phyloP scores from a whole-genome alignment of 306 rosid genomes.

The Quercus variabilis region DNA sequence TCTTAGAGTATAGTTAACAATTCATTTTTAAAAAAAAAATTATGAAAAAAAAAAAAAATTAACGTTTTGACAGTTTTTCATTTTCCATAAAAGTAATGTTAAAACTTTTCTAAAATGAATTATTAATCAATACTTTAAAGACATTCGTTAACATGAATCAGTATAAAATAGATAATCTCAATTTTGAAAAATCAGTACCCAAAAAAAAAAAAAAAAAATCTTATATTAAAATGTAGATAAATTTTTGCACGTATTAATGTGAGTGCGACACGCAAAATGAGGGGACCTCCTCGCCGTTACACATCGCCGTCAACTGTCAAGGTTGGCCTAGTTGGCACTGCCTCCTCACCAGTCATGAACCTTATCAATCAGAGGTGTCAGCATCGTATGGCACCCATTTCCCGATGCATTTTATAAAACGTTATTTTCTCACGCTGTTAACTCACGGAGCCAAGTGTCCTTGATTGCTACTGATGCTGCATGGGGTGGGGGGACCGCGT shows the following conservation, averaged over 20 bases:
- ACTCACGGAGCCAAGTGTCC: neutral
- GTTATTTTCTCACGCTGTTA: neutral
- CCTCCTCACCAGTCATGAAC: neutral
- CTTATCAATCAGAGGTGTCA: neutral
- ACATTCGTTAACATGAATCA: too few species aligned
- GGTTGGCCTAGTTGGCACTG: neutral
- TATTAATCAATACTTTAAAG: too few species aligned
- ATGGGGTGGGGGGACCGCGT: conserved; percentile 12
- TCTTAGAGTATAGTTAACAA: too few species aligned
- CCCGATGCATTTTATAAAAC: neutral
- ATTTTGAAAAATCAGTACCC: accelerated
- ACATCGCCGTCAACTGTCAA: conserved; percentile 21
- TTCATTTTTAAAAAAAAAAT: too few species aligned
- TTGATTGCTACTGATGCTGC: neutral
- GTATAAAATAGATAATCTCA: too few species aligned
- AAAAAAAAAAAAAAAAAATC: too few species aligned
- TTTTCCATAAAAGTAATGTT: accelerated
- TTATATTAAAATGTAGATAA: accelerated
- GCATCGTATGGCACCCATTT: neutral
- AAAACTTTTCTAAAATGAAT: too few species aligned
- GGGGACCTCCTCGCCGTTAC: conserved; percentile 24
- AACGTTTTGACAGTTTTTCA: too few species aligned
- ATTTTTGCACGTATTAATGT: too few species aligned
- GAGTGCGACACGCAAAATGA: too few species aligned
- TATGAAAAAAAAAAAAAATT: too few species aligned